Base-by-base conservation (phyloP, 805 yeast genomes). In the Cyberlindnera mycetangii region DNA sequence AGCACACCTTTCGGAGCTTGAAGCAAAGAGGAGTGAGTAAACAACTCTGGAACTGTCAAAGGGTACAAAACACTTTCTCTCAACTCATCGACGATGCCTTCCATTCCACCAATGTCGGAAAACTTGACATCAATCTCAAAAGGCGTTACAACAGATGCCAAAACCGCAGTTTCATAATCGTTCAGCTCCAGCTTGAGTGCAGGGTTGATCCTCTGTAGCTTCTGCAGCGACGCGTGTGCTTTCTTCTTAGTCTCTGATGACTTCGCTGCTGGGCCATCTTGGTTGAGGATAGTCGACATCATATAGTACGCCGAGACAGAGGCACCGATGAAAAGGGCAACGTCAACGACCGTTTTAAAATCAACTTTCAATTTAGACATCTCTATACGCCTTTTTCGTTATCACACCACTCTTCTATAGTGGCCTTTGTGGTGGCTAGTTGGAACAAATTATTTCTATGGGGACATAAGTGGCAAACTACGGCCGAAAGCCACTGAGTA, bases 1-100 rank as follows among this genome's bases (percentile, higher is more conserved):
- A 92, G 68, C 3, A 92, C 97, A 32, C 99, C 99, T 59, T 88
- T 89, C 2, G 99, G 99, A 1, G 96, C 92, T 58, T 85, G 88
- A 20, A 92, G 69, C 42, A 92, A 71, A 42, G 88, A 80, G 53
- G 84, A 86, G 42, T 78, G 81, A 11, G 78, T 69, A 60, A 85
- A 89, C 32, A 89, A 66, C 39, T 79, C 87, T 0, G 96, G 96
- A 54, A 63, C 70, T 15, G 86, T 83, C 45, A 93, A 70, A 1
- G 99, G 99, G 54, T 87, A 83, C 33, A 93, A 77, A 9, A 93
- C 96, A 43, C 89, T 77, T 64, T 93, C 99, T 54, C 85, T 76
- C 38, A 93, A 70, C 55, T 92, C 98, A 43, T 84, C 90, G 17
- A 92, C 78, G 30, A 89, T 85, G 11, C 70, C 70, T 42, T 87